Conservation (phyloP, 2,329 filamentous ascomycete species). For the Ophiostoma australiae region DNA sequence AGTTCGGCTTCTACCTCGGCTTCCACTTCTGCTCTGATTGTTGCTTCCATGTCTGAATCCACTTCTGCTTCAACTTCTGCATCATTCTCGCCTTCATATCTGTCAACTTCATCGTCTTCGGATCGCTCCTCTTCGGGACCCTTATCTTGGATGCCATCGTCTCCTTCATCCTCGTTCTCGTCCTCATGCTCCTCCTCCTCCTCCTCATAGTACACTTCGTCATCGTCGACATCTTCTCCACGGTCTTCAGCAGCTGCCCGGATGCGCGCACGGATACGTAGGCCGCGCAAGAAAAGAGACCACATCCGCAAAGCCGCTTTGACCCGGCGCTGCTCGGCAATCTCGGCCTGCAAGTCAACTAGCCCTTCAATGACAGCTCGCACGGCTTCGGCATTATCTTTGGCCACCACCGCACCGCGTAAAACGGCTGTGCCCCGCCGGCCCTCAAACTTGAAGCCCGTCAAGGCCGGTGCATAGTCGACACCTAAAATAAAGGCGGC, state of each 20-base stretch:
- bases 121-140: slow-evolving; percentile 14
- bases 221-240: slow-evolving; percentile 41
- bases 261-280: slow-evolving; percentile 71
- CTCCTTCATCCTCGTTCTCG: neutral
- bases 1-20: neutral
- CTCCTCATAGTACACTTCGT: slow-evolving; percentile 16
- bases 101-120: neutral
- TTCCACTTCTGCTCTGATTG: neutral
- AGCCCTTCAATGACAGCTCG: slow-evolving; percentile 63
- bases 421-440: slow-evolving; percentile 80
- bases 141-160: slow-evolving; percentile 22
- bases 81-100: neutral
- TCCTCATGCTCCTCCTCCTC: slow-evolving; percentile 24
- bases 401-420: slow-evolving; percentile 70
- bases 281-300: slow-evolving; percentile 69
- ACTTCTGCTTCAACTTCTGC: slow-evolving; percentile 14
- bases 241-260: slow-evolving; percentile 51
- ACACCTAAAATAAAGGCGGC: slow-evolving; percentile 73
- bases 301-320: slow-evolving; percentile 61
- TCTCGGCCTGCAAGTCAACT: slow-evolving; percentile 58
- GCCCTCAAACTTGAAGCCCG: slow-evolving; percentile 82
- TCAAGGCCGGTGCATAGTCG: slow-evolving; percentile 85
- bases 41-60: neutral
- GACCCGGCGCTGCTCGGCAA: slow-evolving; percentile 59
- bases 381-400: slow-evolving; percentile 67